phyloP scores from a whole-genome alignment of 768 basidiomycete genomes.

The Daedalea quercina region DNA sequence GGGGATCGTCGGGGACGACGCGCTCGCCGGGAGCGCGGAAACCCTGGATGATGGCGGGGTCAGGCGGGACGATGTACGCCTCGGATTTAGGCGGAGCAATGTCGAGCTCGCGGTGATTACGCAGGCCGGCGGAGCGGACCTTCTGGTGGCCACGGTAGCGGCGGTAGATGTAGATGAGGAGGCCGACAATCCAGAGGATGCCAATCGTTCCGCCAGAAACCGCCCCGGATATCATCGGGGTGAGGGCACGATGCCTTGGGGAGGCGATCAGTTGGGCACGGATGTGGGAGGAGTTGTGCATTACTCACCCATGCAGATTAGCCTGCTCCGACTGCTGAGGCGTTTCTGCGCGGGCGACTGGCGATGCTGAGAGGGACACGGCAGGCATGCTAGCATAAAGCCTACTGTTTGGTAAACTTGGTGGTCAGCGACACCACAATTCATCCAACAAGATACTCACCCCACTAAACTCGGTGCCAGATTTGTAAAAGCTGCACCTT shows the following conservation, averaged over 20 bases:
- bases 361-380: not conserved
- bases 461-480: not conserved
- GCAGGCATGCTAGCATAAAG: conserved; percentile 4
- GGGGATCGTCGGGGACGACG: conserved; percentile 11
- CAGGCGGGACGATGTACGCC: conserved; percentile 49
- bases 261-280: not conserved
- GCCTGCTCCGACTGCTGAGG: conserved; percentile 9
- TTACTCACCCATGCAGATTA: conserved; percentile 13
- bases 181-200: conserved; percentile 48
- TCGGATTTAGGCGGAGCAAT: conserved; percentile 26
- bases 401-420: not conserved
- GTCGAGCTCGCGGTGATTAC: conserved; percentile 32
- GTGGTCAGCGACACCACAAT: not conserved
- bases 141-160: conserved; percentile 40
- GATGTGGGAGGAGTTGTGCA: not conserved
- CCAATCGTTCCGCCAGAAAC: conserved; percentile 47
- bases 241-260: conserved; percentile 17
- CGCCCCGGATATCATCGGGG: conserved; percentile 55
- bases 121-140: conserved; percentile 40
- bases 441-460: not conserved
- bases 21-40: conserved; percentile 35
- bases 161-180: conserved; percentile 51
- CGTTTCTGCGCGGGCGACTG: conserved; percentile 8
- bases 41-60: conserved; percentile 58
- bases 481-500: no score